phyloP scores from a whole-genome alignment of 2,329 filamentous ascomycete genomes.

The Alternaria sp. region DNA sequence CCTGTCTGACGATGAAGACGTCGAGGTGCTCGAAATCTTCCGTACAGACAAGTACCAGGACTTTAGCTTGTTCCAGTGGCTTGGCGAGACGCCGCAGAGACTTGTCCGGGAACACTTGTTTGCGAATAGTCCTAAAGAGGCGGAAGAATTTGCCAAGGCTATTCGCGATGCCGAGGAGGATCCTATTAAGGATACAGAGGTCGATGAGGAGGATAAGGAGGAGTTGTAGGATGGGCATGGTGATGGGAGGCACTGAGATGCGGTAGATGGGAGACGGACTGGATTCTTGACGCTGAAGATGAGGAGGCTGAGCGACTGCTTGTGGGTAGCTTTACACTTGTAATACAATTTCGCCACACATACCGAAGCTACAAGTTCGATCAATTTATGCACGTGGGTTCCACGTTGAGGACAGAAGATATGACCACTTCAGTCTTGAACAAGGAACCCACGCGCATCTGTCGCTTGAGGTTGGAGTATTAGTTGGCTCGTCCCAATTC shows the following conservation, averaged over 20 bases:
- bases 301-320: background rate
- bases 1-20: constrained; percentile 71
- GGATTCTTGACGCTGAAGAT: background rate
- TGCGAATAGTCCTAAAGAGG: constrained; percentile 64
- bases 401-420: background rate
- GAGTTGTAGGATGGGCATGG: constrained; percentile 19
- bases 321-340: background rate
- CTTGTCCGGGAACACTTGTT: constrained; percentile 73
- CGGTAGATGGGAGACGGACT: background rate
- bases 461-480: background rate
- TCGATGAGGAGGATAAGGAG: constrained; percentile 36
- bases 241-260: background rate
- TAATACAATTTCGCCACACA: background rate
- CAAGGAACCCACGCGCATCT: background rate
- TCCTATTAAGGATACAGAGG: constrained; percentile 44
- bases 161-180: constrained; percentile 68
- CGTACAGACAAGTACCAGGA: constrained; percentile 73
- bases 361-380: background rate
- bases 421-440: background rate
- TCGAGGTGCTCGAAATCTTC: constrained; percentile 80
- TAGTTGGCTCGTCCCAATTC: background rate
- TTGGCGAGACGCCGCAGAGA: constrained; percentile 72
- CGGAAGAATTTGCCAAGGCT: constrained; percentile 66
- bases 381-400: background rate
- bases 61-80: constrained; percentile 77